Evolutionary conservation across 495 filamentous ascomycete genomes (phyloP).

Genomic region (Beverwykella pulmonaria): DNA sequence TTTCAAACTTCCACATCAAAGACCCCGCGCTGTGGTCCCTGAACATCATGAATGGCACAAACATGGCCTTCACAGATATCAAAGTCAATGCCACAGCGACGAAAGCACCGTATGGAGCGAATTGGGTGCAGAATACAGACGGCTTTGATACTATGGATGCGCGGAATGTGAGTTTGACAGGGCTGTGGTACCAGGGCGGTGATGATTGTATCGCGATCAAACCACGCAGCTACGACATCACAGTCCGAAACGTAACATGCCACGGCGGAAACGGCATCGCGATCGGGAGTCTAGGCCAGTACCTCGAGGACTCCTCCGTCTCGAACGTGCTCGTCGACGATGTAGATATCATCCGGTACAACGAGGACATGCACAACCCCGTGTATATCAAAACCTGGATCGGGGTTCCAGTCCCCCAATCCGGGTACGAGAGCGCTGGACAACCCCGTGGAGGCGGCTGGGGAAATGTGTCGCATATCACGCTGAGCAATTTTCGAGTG

Average conservation of each 20-base stretch:
- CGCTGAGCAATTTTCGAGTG: constrained; percentile 57
- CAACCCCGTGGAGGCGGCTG: constrained; percentile 57
- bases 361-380: constrained; percentile 52
- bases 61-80: constrained; percentile 59
- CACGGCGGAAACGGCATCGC: constrained; percentile 60
- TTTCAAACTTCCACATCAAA: constrained; percentile 57
- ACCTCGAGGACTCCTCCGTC: constrained; percentile 58
- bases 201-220: constrained; percentile 65
- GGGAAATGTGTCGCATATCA: constrained; percentile 56
- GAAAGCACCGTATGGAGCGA: constrained; percentile 54
- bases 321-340: constrained; percentile 53
- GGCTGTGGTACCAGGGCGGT: constrained; percentile 61
- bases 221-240: constrained; percentile 57
- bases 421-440: constrained; percentile 52
- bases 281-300: constrained; percentile 61
- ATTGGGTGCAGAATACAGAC: constrained; percentile 65
- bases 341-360: constrained; percentile 50
- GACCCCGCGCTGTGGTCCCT: constrained; percentile 58
- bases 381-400: constrained; percentile 65
- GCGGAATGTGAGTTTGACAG: constrained; percentile 54
- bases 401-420: constrained; percentile 51
- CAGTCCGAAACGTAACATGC: constrained; percentile 57
- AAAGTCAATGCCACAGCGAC: constrained; percentile 54
- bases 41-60: constrained; percentile 63
- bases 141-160: constrained; percentile 64